Conservation (phyloP, 2,329 filamentous ascomycete species). For the Immersiporthe knoxdaviesiana region DNA sequence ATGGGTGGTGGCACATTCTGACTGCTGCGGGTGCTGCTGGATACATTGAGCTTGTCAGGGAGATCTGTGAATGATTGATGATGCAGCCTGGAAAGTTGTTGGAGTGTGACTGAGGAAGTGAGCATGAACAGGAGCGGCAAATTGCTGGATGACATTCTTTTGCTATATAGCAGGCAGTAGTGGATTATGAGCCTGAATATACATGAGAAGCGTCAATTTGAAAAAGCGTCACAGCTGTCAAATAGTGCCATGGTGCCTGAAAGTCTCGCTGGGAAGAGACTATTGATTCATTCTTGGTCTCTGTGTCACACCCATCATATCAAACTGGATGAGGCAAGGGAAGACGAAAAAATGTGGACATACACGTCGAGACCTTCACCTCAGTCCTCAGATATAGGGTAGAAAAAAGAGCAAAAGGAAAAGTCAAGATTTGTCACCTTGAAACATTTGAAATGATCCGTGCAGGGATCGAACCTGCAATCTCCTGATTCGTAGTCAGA, state of each 20-base stretch:
- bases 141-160: neutral
- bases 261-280: no score
- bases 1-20: conserved; percentile 67
- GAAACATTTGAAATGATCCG: neutral
- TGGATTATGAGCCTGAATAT: no score
- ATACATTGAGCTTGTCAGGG: conserved; percentile 43
- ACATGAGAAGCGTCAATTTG: no score
- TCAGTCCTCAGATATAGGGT: neutral
- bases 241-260: no score
- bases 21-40: conserved; percentile 57
- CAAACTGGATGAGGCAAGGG: no score
- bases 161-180: no score
- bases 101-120: no score
- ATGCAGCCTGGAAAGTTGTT: neutral
- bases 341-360: no score
- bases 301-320: no score
- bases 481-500: conserved; percentile 45
- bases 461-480: conserved; percentile 15
- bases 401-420: neutral
- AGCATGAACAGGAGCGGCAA: neutral
- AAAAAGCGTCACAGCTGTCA: no score
- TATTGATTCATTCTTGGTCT: no score
- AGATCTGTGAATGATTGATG: conserved; percentile 29
- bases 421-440: neutral
- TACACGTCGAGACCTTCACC: no score